Evolutionary conservation across 768 basidiomycete species (phyloP).

Genomic region (Termitomyces sp.): DNA sequence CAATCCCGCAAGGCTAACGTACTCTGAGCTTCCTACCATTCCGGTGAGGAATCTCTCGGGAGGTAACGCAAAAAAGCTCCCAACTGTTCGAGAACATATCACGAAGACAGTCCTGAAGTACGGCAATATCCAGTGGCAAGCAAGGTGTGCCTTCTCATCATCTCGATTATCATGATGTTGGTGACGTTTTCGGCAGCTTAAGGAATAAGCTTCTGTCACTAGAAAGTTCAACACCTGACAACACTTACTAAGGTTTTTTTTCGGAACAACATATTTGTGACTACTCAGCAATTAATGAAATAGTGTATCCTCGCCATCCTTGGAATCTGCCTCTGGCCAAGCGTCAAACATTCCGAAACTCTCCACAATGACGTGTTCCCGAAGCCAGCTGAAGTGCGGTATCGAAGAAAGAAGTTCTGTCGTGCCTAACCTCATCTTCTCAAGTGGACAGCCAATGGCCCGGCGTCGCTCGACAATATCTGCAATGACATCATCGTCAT

Average conservation of each 20-base stretch:
- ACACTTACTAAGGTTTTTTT: neutral
- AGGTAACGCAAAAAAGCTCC: neutral
- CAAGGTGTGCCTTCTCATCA: neutral
- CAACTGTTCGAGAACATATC: neutral
- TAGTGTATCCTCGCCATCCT: conserved; percentile 28
- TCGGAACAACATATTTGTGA: neutral
- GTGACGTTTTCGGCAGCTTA: neutral
- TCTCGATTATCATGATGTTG: neutral
- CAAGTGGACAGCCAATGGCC: conserved; percentile 22
- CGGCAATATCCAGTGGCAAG: neutral
- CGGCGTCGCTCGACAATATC: conserved; percentile 22
- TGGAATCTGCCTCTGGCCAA: conserved; percentile 25
- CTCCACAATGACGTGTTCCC: conserved; percentile 18
- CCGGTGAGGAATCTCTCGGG: neutral
- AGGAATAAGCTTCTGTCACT: neutral
- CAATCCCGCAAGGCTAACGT: neutral
- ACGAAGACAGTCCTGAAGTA: neutral
- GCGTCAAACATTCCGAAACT: conserved; percentile 18
- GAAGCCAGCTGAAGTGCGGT: conserved; percentile 9
- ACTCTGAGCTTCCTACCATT: neutral
- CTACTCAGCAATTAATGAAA: conserved; percentile 7
- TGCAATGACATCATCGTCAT: conserved; percentile 20
- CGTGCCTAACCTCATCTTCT: conserved; percentile 23
- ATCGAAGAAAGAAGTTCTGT: conserved; percentile 14
- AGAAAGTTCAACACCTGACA: neutral